Evolutionary conservation across 2,329 filamentous ascomycete species (phyloP).

Genomic region (Penicillium sp.): DNA sequence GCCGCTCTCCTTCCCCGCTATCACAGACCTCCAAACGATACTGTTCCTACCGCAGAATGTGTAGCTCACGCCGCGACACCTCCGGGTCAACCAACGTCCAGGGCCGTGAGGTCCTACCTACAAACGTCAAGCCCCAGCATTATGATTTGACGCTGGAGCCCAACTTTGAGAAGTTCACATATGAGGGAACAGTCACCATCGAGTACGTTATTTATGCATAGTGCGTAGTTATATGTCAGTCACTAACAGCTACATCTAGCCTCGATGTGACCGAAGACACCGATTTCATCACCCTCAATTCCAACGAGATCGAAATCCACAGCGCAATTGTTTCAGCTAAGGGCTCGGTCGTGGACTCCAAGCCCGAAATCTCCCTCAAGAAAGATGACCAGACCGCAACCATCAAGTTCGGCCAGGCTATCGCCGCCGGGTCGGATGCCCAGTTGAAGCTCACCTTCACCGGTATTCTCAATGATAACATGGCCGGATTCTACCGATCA

Average conservation of each 20-base stretch:
- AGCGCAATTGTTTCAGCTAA: conserved; percentile 63
- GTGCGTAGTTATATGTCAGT: background rate
- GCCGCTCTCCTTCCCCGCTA: conserved; percentile 25
- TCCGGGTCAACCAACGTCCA: conserved; percentile 59
- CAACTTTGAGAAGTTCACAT: conserved; percentile 82
- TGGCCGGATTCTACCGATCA: conserved; percentile 96
- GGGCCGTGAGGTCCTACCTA: conserved; percentile 80
- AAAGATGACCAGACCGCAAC: conserved; percentile 77
- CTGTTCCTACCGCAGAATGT: conserved; percentile 74
- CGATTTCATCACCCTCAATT: conserved; percentile 81
- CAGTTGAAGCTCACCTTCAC: conserved; percentile 75
- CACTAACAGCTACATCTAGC: conserved; percentile 33
- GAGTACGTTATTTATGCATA: conserved; percentile 53
- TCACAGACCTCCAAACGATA: conserved; percentile 48
- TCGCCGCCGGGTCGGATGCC: conserved; percentile 73
- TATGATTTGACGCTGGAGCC: conserved; percentile 92
- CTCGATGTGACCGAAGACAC: conserved; percentile 83
- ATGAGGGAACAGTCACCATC: conserved; percentile 78
- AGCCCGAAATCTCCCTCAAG: conserved; percentile 68
- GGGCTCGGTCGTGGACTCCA: conserved; percentile 57
- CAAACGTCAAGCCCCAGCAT: conserved; percentile 87
- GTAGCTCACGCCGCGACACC: conserved; percentile 64
- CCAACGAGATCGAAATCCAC: conserved; percentile 80
- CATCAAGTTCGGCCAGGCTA: conserved; percentile 69
- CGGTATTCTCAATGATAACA: conserved; percentile 83